Evolutionary conservation across 169 alveolate species (phyloP), one percentile per base, ranked within the genome.

Genomic region (Plasmodium coatneyi): DNA sequence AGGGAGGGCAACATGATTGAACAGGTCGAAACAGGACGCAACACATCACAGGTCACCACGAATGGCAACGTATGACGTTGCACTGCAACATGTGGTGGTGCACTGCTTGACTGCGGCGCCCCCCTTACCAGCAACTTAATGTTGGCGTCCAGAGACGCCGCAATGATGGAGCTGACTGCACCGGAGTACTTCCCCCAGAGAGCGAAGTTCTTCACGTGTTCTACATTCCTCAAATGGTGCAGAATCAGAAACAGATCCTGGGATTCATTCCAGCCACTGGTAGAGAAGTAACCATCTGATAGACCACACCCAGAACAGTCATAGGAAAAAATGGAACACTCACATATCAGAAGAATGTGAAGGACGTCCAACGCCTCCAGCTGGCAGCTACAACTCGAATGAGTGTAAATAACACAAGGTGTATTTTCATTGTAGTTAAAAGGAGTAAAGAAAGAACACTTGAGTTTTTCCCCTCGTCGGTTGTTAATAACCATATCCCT

Each of bases 171-270:
- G 71, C 90, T 89, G 1, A 56, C 94, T 4, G 94, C 94, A 5
- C 94, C 94, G 14, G 90, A 89, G 71, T 89, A 80, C 46, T 89
- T 89, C 7, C 94, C 94, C 94, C 94, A 89, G 14, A 89, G 89
- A 16, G 74, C 89, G 32, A 89, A 60, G 71, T 89, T 89, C 71
- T 89, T 89, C n/a, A 89, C 71, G 22, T 89, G 79, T 49, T 89
- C 94, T 78, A 89, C 89, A 89, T 79, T 78, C 46, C 89, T 39
- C 71, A 89, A 30, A 36, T 89, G 94, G 25, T 80, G 60, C 74
- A 89, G 60, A 43, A 89, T 79, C 52, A 89, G 41, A 60, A 32
- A 89, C 34, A 89, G 82, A 34, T 89, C 94, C 71, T 89, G 94
- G 1, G 90, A 36, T 54, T 89, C 94, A 89, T 89, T 89, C 94